These are phyloP conservation scores for Syzygium jambos DNA, from an alignment of 345 rosid species.

Conservation along the genomic window DNA sequence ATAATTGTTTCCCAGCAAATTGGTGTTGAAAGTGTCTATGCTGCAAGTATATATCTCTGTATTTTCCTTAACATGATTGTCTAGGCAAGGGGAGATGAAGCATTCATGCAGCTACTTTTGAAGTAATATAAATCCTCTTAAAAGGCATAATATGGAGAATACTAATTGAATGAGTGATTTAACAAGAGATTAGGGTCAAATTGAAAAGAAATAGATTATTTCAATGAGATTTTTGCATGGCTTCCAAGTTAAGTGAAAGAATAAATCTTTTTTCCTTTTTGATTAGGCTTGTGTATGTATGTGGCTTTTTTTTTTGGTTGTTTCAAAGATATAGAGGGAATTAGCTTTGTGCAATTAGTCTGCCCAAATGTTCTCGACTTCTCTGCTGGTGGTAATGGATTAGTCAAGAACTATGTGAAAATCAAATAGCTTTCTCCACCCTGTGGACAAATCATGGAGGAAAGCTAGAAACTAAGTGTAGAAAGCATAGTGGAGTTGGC, in stretches of 20 bases:
- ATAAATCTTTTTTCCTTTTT: not conserved
- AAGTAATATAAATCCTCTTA: not conserved
- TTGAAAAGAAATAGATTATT: not conserved
- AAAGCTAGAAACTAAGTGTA: not conserved
- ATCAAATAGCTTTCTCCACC: not conserved
- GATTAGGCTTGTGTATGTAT: not conserved
- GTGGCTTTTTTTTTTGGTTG: not conserved
- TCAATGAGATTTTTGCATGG: not conserved
- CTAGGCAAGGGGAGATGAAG: not conserved
- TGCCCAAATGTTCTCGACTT: not conserved
- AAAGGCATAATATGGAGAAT: not conserved
- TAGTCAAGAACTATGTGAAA: not conserved
- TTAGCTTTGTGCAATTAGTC: not conserved
- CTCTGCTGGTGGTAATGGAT: not conserved
- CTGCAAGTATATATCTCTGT: too few relatives aligned
- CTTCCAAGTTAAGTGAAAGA: not conserved
- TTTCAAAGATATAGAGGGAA: not conserved
- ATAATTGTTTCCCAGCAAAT: not conserved
- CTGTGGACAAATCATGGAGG: not conserved
- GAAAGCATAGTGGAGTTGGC: not conserved
- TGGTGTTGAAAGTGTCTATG: not conserved
- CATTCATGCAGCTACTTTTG: not conserved
- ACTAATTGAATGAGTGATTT: not conserved
- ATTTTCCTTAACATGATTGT: not conserved
- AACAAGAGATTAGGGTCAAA: not conserved